Conservation (phyloP, 2,329 filamentous ascomycete genomes). For the Penicillium sp. region DNA sequence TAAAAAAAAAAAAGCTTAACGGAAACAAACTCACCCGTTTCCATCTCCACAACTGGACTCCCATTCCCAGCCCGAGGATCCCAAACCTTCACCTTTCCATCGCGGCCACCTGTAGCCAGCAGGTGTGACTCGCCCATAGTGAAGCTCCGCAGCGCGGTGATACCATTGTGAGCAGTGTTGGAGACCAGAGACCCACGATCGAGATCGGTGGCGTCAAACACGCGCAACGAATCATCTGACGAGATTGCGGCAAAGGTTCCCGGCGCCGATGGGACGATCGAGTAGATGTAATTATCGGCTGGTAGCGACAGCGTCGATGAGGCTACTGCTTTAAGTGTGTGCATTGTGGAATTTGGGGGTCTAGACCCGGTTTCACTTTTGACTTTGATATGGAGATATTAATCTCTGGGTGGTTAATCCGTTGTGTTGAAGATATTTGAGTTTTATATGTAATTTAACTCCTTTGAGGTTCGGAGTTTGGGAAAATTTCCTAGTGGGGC, state of each 20-base stretch:
- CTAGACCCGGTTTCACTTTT: not conserved
- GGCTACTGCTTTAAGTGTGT: constrained; percentile 32
- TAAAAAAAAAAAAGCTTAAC: constrained; percentile 1
- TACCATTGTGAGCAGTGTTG: constrained; percentile 31
- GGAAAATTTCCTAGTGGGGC: not conserved
- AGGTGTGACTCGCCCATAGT: constrained; percentile 25
- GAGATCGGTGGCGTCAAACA: constrained; percentile 40
- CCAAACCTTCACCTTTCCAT: constrained; percentile 44
- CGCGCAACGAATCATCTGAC: constrained; percentile 46
- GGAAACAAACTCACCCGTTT: constrained; percentile 32
- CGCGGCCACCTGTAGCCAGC: constrained; percentile 40
- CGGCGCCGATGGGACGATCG: constrained; percentile 31
- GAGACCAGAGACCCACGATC: constrained; percentile 19
- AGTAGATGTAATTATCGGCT: constrained; percentile 45
- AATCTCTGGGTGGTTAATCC: not conserved
- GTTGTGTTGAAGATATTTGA: not conserved
- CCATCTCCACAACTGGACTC: constrained; percentile 33
- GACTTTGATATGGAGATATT: constrained; percentile 1
- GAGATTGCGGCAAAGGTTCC: constrained; percentile 43
- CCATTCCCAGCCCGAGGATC: constrained; percentile 34
- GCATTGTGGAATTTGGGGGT: constrained; percentile 25
- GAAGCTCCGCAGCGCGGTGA: constrained; percentile 39
- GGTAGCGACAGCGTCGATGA: constrained; percentile 42
- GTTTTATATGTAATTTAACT: not conserved
- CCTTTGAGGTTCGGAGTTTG: not conserved